These are phyloP conservation scores for Tricholomella constricta DNA, from an alignment of 768 basidiomycete genomes.

Conservation along the genomic window DNA sequence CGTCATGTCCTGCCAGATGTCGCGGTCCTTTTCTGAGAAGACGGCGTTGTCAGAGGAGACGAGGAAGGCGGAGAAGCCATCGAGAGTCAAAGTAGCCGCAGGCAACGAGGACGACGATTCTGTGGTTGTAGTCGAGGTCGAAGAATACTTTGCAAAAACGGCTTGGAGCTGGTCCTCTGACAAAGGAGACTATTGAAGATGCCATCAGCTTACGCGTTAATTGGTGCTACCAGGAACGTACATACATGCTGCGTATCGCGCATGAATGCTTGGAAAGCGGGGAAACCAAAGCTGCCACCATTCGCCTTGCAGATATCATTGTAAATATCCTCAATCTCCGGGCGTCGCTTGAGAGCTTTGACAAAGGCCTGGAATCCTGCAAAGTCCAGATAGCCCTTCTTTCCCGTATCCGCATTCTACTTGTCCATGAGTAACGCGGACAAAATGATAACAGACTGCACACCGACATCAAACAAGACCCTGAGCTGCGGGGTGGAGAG, in stretches of 20 bases:
- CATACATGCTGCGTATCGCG: constrained; percentile 42
- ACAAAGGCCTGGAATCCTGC: constrained; percentile 81
- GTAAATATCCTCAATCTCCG: constrained; percentile 76
- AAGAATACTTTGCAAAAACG: constrained; percentile 15
- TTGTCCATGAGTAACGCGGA: not conserved
- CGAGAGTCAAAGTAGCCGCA: constrained; percentile 46
- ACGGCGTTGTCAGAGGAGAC: constrained; percentile 74
- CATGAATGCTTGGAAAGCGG: constrained; percentile 49
- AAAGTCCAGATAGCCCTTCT: constrained; percentile 69
- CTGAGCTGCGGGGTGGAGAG: constrained; percentile 53
- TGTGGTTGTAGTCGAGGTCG: not conserved
- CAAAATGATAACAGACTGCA: not conserved
- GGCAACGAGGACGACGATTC: not conserved
- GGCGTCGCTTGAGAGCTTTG: constrained; percentile 78
- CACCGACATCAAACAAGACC: constrained; percentile 60
- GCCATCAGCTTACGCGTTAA: too few relatives aligned
- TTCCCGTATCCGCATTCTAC: constrained; percentile 64
- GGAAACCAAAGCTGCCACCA: constrained; percentile 41
- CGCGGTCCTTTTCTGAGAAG: constrained; percentile 41
- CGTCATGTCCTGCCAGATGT: constrained; percentile 83
- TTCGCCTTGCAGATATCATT: constrained; percentile 31
- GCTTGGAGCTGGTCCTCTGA: constrained; percentile 5
- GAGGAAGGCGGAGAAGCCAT: constrained; percentile 78
- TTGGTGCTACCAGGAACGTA: not conserved
- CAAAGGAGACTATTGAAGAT: not conserved